Evolutionary conservation across 257 asterid genomes (phyloP), one percentile per base, ranked within the genome.

Genomic region (Petunia secreta): DNA sequence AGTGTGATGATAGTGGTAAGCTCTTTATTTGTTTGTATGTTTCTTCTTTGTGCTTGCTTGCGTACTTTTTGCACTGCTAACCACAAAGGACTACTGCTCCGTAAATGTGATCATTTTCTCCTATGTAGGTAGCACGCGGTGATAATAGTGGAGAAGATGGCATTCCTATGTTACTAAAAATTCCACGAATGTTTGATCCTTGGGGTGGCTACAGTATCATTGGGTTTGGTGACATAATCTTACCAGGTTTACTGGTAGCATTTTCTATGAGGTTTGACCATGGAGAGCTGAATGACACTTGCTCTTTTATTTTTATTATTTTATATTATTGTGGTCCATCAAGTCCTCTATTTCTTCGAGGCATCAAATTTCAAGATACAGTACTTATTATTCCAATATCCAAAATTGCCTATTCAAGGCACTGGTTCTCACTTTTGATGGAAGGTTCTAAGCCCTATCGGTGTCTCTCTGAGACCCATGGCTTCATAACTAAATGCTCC

Each of bases 1-100:
- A 96, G 99, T 53, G 98, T 96, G 66, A 96, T 96, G 99, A 96
- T 96, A 84, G 99, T 96, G 95, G 99, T 96, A 80, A 84, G 92
- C 75, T 66, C 48, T 64, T 68, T 76, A 57, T 54, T 58, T 40
- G 50, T 57, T 64, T 79, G 75, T 52, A 34, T 16, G 40, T 64
- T 64, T 65, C 78, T 36, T 73, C 4, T 73, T 6, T 73, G 11
- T 50, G 78, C 50, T 50, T 15, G 77, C 34, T 50, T 73, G 34
- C 36, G 7, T 48, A 36, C 36, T 73, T 73, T 6, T 69, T 6
- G 13, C 78, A 13, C 60, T 50, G 62, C 58, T 73, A 73, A 50
- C 46, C 6, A 13, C 43, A 14, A 34, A 34, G 11, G 46, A 0
- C 62, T 73, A 6, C 13, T 50, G 78, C 63, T 73, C 62, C 9